These are phyloP conservation scores for Kazachstania africana DNA, from an alignment of 805 yeast species.

Conservation along the genomic window DNA sequence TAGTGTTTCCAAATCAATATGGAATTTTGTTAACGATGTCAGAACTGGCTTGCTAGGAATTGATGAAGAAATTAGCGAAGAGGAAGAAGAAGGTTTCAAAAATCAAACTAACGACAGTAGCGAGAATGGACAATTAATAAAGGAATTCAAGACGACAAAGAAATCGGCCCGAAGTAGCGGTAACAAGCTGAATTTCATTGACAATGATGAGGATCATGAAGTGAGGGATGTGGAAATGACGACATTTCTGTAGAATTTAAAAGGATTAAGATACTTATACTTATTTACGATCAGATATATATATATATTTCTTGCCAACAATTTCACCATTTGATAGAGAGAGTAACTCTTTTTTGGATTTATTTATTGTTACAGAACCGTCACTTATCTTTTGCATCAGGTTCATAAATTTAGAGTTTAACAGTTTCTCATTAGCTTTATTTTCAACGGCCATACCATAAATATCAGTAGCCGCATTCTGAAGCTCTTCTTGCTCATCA, in stretches of 20 bases:
- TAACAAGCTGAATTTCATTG: conserved; percentile 7
- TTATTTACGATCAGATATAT: conserved; percentile 7
- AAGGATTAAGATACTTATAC: conserved; percentile 1
- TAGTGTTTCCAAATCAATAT: conserved; percentile 33
- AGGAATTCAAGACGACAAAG: conserved; percentile 8
- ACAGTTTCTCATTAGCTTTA: conserved; percentile 5
- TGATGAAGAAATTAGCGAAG: conserved; percentile 19
- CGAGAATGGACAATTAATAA: conserved; percentile 4
- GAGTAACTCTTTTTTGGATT: conserved; percentile 11
- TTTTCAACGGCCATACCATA: conserved; percentile 1
- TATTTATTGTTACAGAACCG: conserved; percentile 17
- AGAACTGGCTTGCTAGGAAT: conserved; percentile 31
- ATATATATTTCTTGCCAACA: conserved; percentile 18
- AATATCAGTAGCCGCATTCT: conserved; percentile 4
- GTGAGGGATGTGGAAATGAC: conserved; percentile 6
- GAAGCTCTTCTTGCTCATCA: conserved; percentile 2
- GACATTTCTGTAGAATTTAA: neutral
- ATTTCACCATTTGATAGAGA: conserved; percentile 12
- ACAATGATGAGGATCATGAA: conserved; percentile 1
- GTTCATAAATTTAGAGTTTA: conserved; percentile 18
- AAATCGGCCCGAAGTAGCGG: conserved; percentile 2
- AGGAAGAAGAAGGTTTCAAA: neutral
- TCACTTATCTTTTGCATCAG: conserved; percentile 15
- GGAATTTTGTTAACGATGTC: conserved; percentile 42
- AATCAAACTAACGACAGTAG: neutral